These are phyloP conservation scores for Fusarium chaquense DNA, from an alignment of 2,329 filamentous ascomycete species.

Conservation along the genomic window DNA sequence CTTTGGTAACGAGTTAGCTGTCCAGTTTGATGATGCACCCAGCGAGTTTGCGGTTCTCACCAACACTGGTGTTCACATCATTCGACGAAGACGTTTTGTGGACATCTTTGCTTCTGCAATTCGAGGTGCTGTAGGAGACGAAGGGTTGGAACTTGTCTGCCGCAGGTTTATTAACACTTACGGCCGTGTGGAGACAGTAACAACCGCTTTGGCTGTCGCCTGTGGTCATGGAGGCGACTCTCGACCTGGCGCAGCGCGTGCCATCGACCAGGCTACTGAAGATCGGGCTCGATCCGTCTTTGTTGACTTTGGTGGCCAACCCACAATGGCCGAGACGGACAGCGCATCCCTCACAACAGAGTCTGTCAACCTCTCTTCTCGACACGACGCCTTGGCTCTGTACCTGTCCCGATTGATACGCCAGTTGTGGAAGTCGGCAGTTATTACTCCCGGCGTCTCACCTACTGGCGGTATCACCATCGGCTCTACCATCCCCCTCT, in stretches of 20 bases:
- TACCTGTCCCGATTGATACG: conserved; percentile 91
- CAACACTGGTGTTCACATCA: conserved; percentile 87
- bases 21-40: conserved; percentile 89
- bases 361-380: conserved; percentile 85
- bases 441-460: conserved; percentile 68
- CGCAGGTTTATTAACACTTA: conserved; percentile 88
- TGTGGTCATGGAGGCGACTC: conserved; percentile 90
- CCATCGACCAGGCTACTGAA: conserved; percentile 85
- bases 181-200: conserved; percentile 88
- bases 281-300: conserved; percentile 89
- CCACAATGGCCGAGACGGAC: conserved; percentile 81
- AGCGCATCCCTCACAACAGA: conserved; percentile 81
- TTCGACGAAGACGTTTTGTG: conserved; percentile 85
- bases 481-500: conserved; percentile 71
- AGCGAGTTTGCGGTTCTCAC: conserved; percentile 92
- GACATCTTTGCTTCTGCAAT: conserved; percentile 91
- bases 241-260: conserved; percentile 76
- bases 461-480: conserved; percentile 73
- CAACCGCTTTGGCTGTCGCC: conserved; percentile 91
- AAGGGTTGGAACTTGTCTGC: conserved; percentile 84
- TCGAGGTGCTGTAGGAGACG: conserved; percentile 77
- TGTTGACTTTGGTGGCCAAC: conserved; percentile 91
- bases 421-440: conserved; percentile 85
- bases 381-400: conserved; percentile 87
- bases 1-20: conserved; percentile 94